phyloP scores from a whole-genome alignment of 2,329 filamentous ascomycete genomes.

The Colletotrichum abscissum region DNA sequence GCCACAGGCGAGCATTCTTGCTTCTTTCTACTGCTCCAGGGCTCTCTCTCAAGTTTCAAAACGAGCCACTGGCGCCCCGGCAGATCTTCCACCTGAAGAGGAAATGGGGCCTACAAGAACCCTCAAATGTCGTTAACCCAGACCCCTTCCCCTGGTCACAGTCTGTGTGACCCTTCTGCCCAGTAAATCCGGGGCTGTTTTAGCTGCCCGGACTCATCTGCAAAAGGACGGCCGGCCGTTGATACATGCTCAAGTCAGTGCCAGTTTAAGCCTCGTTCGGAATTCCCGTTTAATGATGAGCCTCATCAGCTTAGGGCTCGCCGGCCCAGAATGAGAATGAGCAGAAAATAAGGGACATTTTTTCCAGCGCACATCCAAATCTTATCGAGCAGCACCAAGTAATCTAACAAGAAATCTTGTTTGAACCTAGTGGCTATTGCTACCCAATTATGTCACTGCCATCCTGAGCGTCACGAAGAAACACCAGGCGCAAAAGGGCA shows the following conservation, averaged over 20 bases:
- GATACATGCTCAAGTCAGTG: constrained; percentile 3
- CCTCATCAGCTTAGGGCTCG: constrained; percentile 21
- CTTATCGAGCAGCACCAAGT: neutral
- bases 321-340: constrained; percentile 11
- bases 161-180: neutral
- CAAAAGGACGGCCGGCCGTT: neutral
- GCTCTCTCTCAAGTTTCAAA: neutral
- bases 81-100: constrained; percentile 21
- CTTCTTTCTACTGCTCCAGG: neutral
- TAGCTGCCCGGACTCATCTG: constrained; percentile 22
- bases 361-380: constrained; percentile 20
- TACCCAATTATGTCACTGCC: neutral
- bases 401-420: neutral
- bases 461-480: neutral
- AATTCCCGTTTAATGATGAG: constrained; percentile 11
- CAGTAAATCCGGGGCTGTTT: constrained; percentile 28
- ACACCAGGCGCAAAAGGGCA: neutral
- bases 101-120: constrained; percentile 12
- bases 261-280: neutral
- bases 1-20: neutral
- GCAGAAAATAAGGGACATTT: neutral
- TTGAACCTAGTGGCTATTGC: neutral
- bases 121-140: constrained; percentile 31
- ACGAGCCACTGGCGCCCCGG: neutral
- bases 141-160: constrained; percentile 2